Percentiles rank a stretch among this genome's conserved stretches.
phyloP scores from a whole-genome alignment of 2,329 filamentous ascomycete genomes.

The Colletotrichum sp. region DNA sequence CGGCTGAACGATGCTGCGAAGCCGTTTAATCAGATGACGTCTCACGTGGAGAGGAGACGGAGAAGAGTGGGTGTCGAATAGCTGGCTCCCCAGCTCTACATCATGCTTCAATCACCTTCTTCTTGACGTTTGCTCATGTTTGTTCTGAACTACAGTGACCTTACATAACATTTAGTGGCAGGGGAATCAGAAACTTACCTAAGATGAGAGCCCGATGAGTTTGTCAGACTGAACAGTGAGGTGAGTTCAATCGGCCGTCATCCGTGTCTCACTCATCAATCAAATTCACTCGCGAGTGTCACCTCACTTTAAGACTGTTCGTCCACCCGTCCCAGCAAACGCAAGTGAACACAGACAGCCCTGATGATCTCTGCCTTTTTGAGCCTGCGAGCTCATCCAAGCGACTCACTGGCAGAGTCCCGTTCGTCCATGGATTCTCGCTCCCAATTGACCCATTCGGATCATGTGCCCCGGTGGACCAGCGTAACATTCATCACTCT shows the following conservation, averaged over 20 bases:
- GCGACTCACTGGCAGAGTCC: background rate
- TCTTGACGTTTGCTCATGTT: background rate
- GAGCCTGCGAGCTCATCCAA: background rate
- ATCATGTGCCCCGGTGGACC: constrained; percentile 3
- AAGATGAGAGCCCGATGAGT: background rate
- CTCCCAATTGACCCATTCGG: constrained; percentile 4
- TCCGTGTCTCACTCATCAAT: background rate
- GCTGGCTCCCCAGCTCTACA: background rate
- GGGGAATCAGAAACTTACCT: background rate
- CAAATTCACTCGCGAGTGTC: background rate
- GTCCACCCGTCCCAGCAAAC: background rate
- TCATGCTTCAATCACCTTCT: background rate
- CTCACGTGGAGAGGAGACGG: background rate
- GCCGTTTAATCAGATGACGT: background rate
- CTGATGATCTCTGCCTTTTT: background rate
- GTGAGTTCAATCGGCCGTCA: background rate
- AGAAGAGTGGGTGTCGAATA: background rate
- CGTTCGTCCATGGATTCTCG: background rate
- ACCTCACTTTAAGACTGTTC: background rate
- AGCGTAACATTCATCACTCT: background rate
- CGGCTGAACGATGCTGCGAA: background rate
- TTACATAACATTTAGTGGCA: background rate
- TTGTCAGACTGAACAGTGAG: background rate
- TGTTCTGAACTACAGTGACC: background rate
- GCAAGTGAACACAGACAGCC: background rate